These are phyloP conservation scores for Fraxinus xanthoxyloides DNA, from an alignment of 305 asterid genomes.

Conservation along the genomic window DNA sequence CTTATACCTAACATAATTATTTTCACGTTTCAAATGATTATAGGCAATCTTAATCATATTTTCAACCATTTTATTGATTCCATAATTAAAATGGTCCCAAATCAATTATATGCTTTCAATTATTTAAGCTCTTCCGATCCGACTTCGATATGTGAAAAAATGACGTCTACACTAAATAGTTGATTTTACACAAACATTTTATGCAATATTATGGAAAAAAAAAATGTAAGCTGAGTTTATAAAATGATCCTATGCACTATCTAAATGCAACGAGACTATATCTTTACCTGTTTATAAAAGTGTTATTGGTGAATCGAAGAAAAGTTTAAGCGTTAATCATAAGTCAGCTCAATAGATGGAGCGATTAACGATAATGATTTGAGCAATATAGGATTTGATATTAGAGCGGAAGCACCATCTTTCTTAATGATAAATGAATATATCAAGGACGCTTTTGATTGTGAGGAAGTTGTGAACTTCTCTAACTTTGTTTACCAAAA, in stretches of 20 bases:
- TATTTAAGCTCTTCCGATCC: background rate
- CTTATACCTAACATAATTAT: constrained; percentile 30
- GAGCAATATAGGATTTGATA: background rate
- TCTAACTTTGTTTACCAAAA: background rate
- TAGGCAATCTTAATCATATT: constrained; percentile 22
- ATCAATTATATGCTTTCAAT: background rate
- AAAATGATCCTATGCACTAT: no score
- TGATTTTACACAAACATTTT: background rate
- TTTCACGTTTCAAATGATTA: constrained; percentile 40
- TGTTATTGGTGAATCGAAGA: background rate
- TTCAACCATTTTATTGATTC: constrained; percentile 13
- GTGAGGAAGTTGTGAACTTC: background rate
- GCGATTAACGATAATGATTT: background rate
- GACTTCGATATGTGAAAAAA: background rate
- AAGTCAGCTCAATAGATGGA: background rate
- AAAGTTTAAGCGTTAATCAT: no score
- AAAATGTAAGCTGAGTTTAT: no score
- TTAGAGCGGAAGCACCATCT: background rate
- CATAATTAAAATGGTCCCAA: background rate
- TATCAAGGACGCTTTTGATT: background rate
- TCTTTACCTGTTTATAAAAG: background rate
- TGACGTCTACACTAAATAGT: background rate
- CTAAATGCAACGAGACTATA: no score
- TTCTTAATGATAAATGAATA: background rate
- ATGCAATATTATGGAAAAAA: background rate